These are phyloP conservation scores for Diospyros kaki DNA, from an alignment of 148 eudicot species.

Conservation along the genomic window DNA sequence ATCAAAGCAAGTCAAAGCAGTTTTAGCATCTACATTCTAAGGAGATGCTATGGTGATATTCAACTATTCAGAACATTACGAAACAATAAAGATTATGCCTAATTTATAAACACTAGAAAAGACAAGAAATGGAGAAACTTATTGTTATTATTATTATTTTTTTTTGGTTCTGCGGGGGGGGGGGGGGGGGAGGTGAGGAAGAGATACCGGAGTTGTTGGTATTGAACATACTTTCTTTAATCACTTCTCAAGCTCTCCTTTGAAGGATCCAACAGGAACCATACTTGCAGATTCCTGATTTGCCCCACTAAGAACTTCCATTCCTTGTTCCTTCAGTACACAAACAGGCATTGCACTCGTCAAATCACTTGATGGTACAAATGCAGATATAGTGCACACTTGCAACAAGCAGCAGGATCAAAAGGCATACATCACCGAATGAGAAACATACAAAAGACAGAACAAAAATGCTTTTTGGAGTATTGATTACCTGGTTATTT, in stretches of 20 bases:
- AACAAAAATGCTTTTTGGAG: not conserved
- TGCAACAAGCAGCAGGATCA: not conserved
- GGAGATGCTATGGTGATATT: too few species aligned
- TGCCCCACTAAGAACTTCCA: conserved; percentile 32
- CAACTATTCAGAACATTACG: too few species aligned
- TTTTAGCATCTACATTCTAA: too few species aligned
- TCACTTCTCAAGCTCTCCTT: conserved; percentile 55
- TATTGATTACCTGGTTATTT: conserved; percentile 47
- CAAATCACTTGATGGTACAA: not conserved
- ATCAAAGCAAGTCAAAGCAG: too few species aligned
- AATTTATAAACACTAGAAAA: not conserved
- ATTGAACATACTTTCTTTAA: conserved; percentile 41
- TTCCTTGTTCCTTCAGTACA: conserved; percentile 48
- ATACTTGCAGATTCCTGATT: conserved; percentile 46
- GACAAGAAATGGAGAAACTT: not conserved
- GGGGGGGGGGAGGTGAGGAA: too few species aligned
- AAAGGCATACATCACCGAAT: not conserved
- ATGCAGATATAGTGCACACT: not conserved
- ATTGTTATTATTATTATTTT: too few species aligned
- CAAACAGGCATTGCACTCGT: not conserved
- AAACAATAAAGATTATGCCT: too few species aligned
- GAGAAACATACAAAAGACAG: not conserved
- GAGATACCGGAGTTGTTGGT: too few species aligned
- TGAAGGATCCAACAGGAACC: conserved; percentile 56
- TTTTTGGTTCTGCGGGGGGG: too few species aligned